Evolutionary conservation across 768 basidiomycete species (phyloP), one percentile per base, ranked within the genome.

Genomic region (Termitomyces sp.): DNA sequence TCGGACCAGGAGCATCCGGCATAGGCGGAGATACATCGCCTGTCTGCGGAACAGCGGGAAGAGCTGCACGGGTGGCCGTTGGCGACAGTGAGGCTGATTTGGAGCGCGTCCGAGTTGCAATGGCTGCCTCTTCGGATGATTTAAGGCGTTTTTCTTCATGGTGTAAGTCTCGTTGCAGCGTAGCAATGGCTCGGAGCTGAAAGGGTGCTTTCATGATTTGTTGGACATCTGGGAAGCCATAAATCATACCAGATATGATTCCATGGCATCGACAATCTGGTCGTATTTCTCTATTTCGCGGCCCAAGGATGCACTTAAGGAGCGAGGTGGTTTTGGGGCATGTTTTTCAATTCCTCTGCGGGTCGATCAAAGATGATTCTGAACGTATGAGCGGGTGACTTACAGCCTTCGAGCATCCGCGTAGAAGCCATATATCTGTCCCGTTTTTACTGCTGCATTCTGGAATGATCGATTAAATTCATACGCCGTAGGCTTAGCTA

Each of bases 261-360:
- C 91, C 49, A 93, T 82, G 1, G 83, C 74, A 65, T 93, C 91
- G 63, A 88, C 89, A 5, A 91, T 59, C 62, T 90, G 88, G 64
- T 92, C 89, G 61, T 87, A 92, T 64, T 81, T 86, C 66, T 91
- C 88, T 3, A 91, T 73, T 64, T 90, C 88, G 37, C 81, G 81
- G 16, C 89, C 85, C 34, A 93, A 75, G 17, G 86, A 77, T 3
- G 82, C 73, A 3, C 80, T 83, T 12, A 91, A 66, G 23, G 84
- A 76, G n/a, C 73, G 82, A 10, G 89, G 88, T 25, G 90, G 88
- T 56, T 77, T 69, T 3, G 79, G 76, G 3, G 81, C 79, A 62
- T 85, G 76, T 49, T 78, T 78, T 48, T 79, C 74, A 44, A 90
- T 78, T 11, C 79, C 80, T 43, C 89, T 90, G 55, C 19, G 16